Percentiles rank a stretch among this genome's conserved stretches.
phyloP scores from a whole-genome alignment of 176 grass and related monocot genomes.

The Guadua angustifolia region DNA sequence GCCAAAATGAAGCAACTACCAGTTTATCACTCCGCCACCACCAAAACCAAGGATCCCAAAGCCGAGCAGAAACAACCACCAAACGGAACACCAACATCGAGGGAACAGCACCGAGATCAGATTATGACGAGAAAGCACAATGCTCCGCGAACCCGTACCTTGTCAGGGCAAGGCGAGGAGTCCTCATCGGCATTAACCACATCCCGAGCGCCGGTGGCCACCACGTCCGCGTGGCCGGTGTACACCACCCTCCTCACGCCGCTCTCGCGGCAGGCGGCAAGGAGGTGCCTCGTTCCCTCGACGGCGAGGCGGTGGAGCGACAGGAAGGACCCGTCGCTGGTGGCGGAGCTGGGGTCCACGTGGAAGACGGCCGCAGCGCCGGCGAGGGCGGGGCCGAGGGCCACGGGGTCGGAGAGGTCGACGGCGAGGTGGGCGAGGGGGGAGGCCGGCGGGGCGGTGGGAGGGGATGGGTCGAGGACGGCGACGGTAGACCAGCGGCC shows the following conservation, averaged over 20 bases:
- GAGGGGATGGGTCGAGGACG: constrained; percentile 50
- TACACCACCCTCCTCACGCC: constrained; percentile 73
- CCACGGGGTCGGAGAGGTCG: constrained; percentile 46
- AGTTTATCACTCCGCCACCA: background rate
- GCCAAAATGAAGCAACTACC: constrained; percentile 25
- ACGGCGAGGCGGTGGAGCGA: constrained; percentile 61
- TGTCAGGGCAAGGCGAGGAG: constrained; percentile 62
- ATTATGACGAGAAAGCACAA: background rate
- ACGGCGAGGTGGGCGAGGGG: constrained; percentile 43
- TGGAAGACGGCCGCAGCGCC: constrained; percentile 73
- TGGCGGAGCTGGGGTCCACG: constrained; percentile 58
- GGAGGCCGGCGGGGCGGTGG: background rate
- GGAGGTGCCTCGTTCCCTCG: constrained; percentile 55
- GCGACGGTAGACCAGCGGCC: constrained; percentile 61
- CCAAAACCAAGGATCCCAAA: background rate
- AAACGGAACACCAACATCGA: background rate
- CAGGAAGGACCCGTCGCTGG: constrained; percentile 49
- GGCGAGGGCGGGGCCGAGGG: constrained; percentile 42
- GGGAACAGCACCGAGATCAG: background rate
- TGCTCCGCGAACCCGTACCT: constrained; percentile 47
- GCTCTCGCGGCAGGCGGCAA: constrained; percentile 54
- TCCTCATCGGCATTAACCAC: constrained; percentile 58
- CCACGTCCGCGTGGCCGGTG: constrained; percentile 68
- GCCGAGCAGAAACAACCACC: background rate
- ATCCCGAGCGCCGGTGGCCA: constrained; percentile 51